Evolutionary conservation across 805 yeast genomes (phyloP).

Genomic region (Nakazawaea ishiwadae): DNA sequence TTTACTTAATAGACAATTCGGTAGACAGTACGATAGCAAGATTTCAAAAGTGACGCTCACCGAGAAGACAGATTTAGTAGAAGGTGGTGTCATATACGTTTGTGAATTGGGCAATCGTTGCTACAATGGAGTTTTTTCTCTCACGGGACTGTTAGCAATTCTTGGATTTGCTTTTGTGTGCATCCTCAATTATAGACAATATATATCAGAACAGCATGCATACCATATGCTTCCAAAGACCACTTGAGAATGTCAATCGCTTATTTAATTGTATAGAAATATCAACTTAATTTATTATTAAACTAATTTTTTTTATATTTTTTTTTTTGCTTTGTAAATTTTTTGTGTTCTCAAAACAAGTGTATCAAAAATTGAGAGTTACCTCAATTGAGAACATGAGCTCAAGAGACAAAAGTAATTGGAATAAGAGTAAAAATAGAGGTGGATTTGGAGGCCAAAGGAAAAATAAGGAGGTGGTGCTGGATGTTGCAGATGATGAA

Average conservation of each 20-base stretch:
- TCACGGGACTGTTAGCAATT: conserved; percentile 29
- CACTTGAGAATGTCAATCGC: not conserved
- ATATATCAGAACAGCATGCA: not conserved
- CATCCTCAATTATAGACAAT: conserved; percentile 15
- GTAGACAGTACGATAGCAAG: conserved; percentile 54
- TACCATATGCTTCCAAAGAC: not conserved
- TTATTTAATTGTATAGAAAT: not conserved
- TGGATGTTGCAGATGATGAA: too few species aligned
- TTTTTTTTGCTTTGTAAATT: too few species aligned
- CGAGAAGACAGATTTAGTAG: conserved; percentile 1
- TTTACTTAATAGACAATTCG: conserved; percentile 58
- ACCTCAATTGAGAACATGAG: too few species aligned
- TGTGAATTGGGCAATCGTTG: conserved; percentile 24
- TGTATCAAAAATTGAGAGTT: too few species aligned
- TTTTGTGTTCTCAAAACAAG: too few species aligned
- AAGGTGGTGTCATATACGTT: conserved; percentile 10
- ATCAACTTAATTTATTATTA: not conserved
- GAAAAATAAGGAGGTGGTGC: too few species aligned
- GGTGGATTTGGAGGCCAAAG: too few species aligned
- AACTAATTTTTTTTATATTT: too few species aligned
- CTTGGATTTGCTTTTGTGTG: conserved; percentile 22
- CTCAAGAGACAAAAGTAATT: too few species aligned
- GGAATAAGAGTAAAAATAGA: too few species aligned
- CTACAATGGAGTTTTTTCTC: conserved; percentile 36
- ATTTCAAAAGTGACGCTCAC: conserved; percentile 11